Conservation (phyloP, 768 basidiomycete genomes). For the Mycena metata region DNA sequence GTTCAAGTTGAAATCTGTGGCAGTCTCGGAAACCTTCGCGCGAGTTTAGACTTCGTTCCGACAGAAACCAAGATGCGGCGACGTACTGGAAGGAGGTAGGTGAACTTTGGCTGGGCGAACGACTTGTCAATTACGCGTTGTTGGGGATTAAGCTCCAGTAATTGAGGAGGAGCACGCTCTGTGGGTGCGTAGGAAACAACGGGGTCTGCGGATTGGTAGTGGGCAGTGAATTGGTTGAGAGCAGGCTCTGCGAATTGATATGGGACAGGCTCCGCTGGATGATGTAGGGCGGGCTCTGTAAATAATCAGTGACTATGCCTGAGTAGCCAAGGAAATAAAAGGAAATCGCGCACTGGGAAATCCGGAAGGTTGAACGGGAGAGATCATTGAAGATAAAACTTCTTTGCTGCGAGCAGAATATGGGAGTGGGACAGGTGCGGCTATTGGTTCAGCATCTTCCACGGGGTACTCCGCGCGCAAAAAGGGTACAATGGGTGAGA, state of each 20-base stretch:
- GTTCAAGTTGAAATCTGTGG: constrained; percentile 12
- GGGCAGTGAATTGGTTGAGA: too few species aligned
- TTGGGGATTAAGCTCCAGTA: not conserved
- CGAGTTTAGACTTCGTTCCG: not conserved
- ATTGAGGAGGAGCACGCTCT: too few species aligned
- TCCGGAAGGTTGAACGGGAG: constrained; percentile 31
- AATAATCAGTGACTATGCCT: not conserved
- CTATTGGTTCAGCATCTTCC: constrained; percentile 38
- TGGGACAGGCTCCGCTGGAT: not conserved
- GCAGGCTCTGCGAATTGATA: not conserved
- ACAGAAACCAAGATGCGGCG: not conserved
- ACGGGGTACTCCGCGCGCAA: not conserved
- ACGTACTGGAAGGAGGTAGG: not conserved
- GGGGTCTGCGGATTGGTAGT: too few species aligned
- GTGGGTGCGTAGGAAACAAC: too few species aligned
- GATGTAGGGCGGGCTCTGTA: not conserved
- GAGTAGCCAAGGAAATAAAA: too few species aligned
- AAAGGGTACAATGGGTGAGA: not conserved
- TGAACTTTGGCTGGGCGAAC: not conserved
- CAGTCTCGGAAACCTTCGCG: not conserved
- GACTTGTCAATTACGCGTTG: not conserved
- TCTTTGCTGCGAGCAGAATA: constrained; percentile 46
- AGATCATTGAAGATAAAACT: constrained; percentile 49
- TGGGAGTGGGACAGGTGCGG: constrained; percentile 48
- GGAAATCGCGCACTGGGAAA: constrained; percentile 3